Evolutionary conservation across 1,284 basidiomycete genomes (phyloP), one percentile per base, ranked within the genome.

Genomic region (Heterobasidion annosum): DNA sequence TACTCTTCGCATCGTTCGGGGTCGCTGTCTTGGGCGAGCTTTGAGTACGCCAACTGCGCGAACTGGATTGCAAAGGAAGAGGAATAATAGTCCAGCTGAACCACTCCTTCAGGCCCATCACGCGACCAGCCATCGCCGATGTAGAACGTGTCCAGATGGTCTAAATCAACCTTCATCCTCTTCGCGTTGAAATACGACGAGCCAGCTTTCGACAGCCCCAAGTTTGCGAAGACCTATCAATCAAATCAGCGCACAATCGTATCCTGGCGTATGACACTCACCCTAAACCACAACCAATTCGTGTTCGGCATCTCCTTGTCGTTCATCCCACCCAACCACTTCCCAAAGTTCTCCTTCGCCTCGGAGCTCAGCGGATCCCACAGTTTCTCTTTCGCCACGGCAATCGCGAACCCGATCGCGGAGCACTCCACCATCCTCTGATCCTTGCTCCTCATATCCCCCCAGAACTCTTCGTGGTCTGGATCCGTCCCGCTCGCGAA

Each of bases 371-470:
- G 69, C 10, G 75, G 74, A 66, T 85, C 77, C 80, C 82, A 88
- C 33, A 89, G 70, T 43, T 81, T 72, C 57, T 87, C 79, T 37
- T 77, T 77, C 2, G 83, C 82, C 13, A 87, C 77, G 8, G 84
- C 77, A 48, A 91, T 73, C 0, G 85, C 74, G 65, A 84, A 89
- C 1, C 86, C 86, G 59, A 89, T 82, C 4, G 88, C 82, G 56
- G 83, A 84, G 70, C 88, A 89, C 66, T 89, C 88, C 0, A 90
- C 88, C 88, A 91, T 91, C 32, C 88, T 68, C 67, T 91, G 87
- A 65, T 90, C 88, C 66, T 83, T 86, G 62, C 85, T 78, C 54
- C 78, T 75, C 73, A 88, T 87, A 51, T 77, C 69, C 2, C 86
- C 87, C 88, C 87, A 91, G 66, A 85, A 90, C 68, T 90, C 87